phyloP scores from a whole-genome alignment of 768 basidiomycete species.

The Xerocomellus dryophilus region DNA sequence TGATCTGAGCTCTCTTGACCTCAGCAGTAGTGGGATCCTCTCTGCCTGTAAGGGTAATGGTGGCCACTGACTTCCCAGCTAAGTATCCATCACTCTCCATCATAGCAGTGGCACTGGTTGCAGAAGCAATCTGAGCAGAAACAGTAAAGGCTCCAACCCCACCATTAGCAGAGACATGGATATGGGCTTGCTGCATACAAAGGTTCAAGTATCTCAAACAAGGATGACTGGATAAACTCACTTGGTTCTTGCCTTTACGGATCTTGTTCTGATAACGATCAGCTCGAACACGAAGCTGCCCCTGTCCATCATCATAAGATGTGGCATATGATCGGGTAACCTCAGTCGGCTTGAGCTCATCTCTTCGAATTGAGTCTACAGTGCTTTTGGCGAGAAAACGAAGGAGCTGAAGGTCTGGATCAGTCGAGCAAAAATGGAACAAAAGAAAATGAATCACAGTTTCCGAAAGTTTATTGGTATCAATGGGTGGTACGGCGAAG shows the following conservation, averaged over 20 bases:
- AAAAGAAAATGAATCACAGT: slow-evolving; percentile 10
- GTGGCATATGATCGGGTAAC: slow-evolving; percentile 23
- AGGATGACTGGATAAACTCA: slow-evolving; percentile 16
- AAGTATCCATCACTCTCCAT: slow-evolving; percentile 25
- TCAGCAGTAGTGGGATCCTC: slow-evolving; percentile 62
- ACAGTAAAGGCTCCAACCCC: slow-evolving; percentile 25
- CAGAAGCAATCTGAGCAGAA: slow-evolving; percentile 14
- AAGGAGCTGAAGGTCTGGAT: slow-evolving; percentile 18
- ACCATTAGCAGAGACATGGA: slow-evolving; percentile 23
- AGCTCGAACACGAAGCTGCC: slow-evolving; percentile 16
- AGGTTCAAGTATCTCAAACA: not conserved
- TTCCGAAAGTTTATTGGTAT: slow-evolving; percentile 26
- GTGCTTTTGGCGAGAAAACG: slow-evolving; percentile 28
- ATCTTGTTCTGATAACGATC: slow-evolving; percentile 33
- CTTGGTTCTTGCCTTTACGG: slow-evolving; percentile 37
- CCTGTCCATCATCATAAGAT: slow-evolving; percentile 9
- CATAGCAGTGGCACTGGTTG: slow-evolving; percentile 17
- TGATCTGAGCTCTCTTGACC: slow-evolving; percentile 31
- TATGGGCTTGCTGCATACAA: slow-evolving; percentile 12
- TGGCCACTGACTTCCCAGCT: slow-evolving; percentile 30
- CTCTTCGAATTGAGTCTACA: slow-evolving; percentile 24
- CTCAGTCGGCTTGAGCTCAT: slow-evolving; percentile 26
- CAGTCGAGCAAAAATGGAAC: not conserved
- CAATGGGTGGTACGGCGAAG: slow-evolving; percentile 21
- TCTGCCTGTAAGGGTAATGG: slow-evolving; percentile 50